Conservation (phyloP, 495 filamentous ascomycete genomes). For the Neurospora sp. region DNA sequence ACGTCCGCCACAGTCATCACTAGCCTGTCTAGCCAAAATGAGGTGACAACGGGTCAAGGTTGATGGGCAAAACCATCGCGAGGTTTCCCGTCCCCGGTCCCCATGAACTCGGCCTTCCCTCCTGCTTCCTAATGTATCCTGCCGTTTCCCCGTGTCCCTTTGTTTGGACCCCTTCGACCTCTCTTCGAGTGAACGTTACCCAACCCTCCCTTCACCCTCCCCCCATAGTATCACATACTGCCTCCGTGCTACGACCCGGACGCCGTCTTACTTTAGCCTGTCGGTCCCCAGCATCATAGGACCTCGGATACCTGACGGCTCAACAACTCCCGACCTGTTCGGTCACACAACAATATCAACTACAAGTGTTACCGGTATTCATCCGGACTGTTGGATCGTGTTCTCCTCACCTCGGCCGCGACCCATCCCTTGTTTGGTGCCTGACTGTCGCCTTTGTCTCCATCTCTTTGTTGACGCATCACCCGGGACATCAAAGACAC, state of each 20-base stretch:
- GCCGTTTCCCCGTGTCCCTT: background rate
- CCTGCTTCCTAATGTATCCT: background rate
- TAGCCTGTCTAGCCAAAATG: background rate
- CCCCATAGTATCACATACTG: background rate
- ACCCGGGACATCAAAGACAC: background rate
- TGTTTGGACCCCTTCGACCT: background rate
- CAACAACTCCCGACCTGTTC: background rate
- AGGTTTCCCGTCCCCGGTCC: background rate
- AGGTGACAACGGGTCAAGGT: background rate
- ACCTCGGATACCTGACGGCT: background rate
- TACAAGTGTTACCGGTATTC: background rate
- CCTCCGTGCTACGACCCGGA: background rate
- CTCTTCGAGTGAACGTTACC: background rate
- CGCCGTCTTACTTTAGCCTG: background rate
- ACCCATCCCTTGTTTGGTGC: background rate
- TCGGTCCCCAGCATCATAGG: background rate
- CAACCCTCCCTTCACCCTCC: background rate
- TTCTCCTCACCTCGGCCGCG: background rate
- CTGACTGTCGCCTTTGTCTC: background rate
- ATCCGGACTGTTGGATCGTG: background rate
- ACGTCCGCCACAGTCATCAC: background rate
- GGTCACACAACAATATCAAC: background rate
- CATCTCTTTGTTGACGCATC: background rate
- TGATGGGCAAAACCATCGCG: background rate
- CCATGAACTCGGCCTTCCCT: background rate